These are phyloP conservation scores for Incumbomyces delicatus DNA, from an alignment of 2,329 filamentous ascomycete genomes.

Conservation along the genomic window DNA sequence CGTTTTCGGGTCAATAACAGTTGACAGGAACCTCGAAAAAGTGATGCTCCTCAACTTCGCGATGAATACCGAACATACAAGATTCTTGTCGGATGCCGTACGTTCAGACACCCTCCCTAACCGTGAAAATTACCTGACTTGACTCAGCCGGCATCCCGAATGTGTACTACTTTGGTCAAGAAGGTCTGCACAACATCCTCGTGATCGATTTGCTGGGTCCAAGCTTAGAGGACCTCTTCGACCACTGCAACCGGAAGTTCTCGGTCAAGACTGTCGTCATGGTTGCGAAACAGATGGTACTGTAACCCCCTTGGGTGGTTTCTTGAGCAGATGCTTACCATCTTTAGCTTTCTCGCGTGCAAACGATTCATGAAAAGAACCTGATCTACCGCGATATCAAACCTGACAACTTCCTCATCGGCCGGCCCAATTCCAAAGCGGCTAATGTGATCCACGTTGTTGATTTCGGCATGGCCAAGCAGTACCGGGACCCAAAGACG, in stretches of 20 bases:
- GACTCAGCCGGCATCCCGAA: slow-evolving; percentile 85
- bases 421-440: slow-evolving; percentile 81
- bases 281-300: slow-evolving; percentile 97
- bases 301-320: background rate
- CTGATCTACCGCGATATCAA: slow-evolving; percentile 99
- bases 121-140: slow-evolving; percentile 7
- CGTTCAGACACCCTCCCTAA: slow-evolving; percentile 38
- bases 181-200: slow-evolving; percentile 96
- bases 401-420: slow-evolving; percentile 97
- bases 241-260: slow-evolving; percentile 92
- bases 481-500: slow-evolving; percentile 96
- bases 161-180: slow-evolving; percentile 98
- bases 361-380: slow-evolving; percentile 96
- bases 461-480: slow-evolving; percentile 99
- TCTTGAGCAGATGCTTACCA: slow-evolving; percentile 22
- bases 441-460: slow-evolving; percentile 97
- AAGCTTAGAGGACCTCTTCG: slow-evolving; percentile 91
- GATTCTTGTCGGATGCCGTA: slow-evolving; percentile 97
- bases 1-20: slow-evolving; percentile 20
- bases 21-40: slow-evolving; percentile 88
- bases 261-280: slow-evolving; percentile 96
- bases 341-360: slow-evolving; percentile 71
- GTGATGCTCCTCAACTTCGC: slow-evolving; percentile 91
- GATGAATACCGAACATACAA: slow-evolving; percentile 99
- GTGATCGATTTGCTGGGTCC: slow-evolving; percentile 94